Conservation (phyloP, 2,329 filamentous ascomycete genomes). For the Stachybotrys elegans region DNA sequence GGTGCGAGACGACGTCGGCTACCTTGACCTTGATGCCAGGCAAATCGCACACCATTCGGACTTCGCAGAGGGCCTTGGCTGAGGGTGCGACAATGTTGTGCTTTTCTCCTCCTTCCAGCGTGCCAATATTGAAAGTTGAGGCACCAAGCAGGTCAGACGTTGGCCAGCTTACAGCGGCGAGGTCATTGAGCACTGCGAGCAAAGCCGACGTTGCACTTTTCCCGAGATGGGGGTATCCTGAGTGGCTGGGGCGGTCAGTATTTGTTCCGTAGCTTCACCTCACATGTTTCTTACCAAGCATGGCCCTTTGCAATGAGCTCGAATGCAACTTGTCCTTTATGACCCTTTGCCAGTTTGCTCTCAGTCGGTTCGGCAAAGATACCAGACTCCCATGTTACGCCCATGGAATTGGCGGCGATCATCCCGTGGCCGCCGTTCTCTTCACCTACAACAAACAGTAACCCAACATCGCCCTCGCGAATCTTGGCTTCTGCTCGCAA, state of each 20-base stretch:
- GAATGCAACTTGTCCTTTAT: conserved; percentile 17
- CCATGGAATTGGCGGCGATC: conserved; percentile 14
- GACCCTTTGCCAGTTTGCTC: conserved; percentile 17
- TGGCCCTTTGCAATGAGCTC: conserved; percentile 62
- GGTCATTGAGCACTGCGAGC: conserved; percentile 24
- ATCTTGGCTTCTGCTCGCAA: conserved; percentile 11
- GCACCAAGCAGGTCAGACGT: conserved; percentile 30
- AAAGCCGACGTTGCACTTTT: conserved; percentile 27
- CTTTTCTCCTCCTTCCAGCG: conserved; percentile 29
- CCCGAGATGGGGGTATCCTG: conserved; percentile 65
- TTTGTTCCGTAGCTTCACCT: no score
- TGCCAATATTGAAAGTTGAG: conserved; percentile 34
- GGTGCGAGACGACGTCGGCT: conserved; percentile 21
- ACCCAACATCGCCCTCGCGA: conserved; percentile 12
- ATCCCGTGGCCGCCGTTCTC: conserved; percentile 18
- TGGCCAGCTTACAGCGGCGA: conserved; percentile 24
- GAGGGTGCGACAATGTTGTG: conserved; percentile 33
- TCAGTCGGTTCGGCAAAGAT: conserved; percentile 21
- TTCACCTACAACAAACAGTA: conserved; percentile 19
- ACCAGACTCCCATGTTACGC: conserved; percentile 15
- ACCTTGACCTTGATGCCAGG: conserved; percentile 26
- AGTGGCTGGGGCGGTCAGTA: no score
- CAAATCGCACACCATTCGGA: conserved; percentile 31
- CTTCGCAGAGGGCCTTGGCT: conserved; percentile 32
- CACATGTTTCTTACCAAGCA: conserved; percentile 10